phyloP scores from a whole-genome alignment of 2,329 filamentous ascomycete species.

The Microcyclosporella mali region DNA sequence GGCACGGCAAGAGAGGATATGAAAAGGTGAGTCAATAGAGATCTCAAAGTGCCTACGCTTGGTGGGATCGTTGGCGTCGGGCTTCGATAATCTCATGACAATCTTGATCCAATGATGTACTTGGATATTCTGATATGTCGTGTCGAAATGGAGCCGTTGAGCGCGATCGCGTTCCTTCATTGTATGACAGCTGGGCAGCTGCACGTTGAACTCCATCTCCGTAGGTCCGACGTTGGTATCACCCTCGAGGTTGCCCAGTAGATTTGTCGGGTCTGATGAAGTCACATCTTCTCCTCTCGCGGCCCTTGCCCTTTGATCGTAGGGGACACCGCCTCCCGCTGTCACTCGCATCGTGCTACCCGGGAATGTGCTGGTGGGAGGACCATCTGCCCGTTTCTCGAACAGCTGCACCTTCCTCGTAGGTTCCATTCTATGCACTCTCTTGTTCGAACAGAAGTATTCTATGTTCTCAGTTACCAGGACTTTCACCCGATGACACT shows the following conservation, averaged over 20 bases:
- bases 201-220: conserved; percentile 90
- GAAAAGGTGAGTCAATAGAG: conserved; percentile 91
- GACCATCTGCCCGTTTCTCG: conserved; percentile 78
- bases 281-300: conserved; percentile 51
- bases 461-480: conserved; percentile 86
- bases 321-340: conserved; percentile 73
- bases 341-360: conserved; percentile 70
- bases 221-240: conserved; percentile 78
- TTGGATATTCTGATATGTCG: conserved; percentile 87
- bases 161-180: conserved; percentile 66
- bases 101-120: conserved; percentile 98
- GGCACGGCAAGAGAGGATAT: conserved; percentile 87
- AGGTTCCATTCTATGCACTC: conserved; percentile 76
- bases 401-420: conserved; percentile 79
- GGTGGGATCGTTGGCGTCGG: conserved; percentile 68
- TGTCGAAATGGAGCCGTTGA: conserved; percentile 74
- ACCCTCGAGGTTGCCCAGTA: conserved; percentile 72
- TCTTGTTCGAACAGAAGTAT: conserved; percentile 81
- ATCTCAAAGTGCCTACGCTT: conserved; percentile 91
- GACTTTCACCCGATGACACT: conserved; percentile 87
- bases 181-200: conserved; percentile 80
- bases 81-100: conserved; percentile 82
- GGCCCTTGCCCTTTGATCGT: conserved; percentile 52
- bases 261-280: conserved; percentile 55
- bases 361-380: conserved; percentile 65